These are phyloP conservation scores for Staphylotrichum longicolle DNA, from an alignment of 495 filamentous ascomycete genomes.

Conservation along the genomic window DNA sequence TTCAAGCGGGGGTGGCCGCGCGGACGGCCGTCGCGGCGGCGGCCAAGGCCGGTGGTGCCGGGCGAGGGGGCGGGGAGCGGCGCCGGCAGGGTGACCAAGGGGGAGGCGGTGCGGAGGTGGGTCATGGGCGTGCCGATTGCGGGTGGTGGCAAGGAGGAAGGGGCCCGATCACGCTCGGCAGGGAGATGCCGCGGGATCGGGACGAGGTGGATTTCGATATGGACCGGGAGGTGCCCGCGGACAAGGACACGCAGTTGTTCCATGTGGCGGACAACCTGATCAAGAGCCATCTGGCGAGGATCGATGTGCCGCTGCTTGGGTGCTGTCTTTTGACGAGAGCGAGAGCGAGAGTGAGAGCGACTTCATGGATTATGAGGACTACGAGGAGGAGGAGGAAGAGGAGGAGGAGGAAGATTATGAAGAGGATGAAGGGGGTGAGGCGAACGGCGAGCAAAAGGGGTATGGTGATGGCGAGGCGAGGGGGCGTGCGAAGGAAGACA, in stretches of 20 bases:
- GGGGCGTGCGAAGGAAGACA: not conserved
- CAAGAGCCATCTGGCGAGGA: conserved; percentile 35
- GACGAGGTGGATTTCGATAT: conserved; percentile 35
- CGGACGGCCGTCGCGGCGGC: not conserved
- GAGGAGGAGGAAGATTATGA: conserved; percentile 25
- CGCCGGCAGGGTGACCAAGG: conserved; percentile 28
- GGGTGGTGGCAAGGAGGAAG: not conserved
- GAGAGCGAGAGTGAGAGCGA: conserved; percentile 34
- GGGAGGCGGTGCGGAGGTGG: conserved; percentile 37
- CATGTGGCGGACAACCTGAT: conserved; percentile 36
- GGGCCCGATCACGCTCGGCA: not conserved
- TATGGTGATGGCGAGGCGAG: conserved; percentile 8
- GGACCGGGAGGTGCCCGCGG: conserved; percentile 28
- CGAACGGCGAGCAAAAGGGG: conserved; percentile 21
- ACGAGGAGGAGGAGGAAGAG: conserved; percentile 30
- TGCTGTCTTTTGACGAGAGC: conserved; percentile 36
- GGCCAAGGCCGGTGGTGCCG: not conserved
- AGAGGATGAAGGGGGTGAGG: conserved; percentile 23
- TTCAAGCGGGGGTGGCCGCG: conserved; percentile 29
- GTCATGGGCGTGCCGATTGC: conserved; percentile 31
- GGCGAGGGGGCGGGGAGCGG: not conserved
- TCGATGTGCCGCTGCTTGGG: conserved; percentile 36
- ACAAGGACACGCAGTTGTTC: conserved; percentile 35
- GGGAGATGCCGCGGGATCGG: conserved; percentile 6
- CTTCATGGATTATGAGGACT: conserved; percentile 21